Evolutionary conservation across 768 basidiomycete species (phyloP).

Genomic region (Auricularia sp.): DNA sequence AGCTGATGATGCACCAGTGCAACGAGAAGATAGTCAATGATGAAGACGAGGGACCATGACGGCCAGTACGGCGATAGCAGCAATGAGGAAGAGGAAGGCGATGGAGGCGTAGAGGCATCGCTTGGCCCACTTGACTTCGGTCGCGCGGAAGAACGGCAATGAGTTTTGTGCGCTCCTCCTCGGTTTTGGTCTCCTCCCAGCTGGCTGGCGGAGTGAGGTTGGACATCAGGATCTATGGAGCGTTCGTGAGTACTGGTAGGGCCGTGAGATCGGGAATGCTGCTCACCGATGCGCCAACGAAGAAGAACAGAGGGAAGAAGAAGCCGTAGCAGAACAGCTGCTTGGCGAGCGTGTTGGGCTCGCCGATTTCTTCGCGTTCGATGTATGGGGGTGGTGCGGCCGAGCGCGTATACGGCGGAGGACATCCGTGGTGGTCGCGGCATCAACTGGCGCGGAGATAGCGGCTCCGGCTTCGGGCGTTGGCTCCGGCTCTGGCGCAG

Average conservation of each 20-base stretch:
- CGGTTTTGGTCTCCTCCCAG: conserved; percentile 29
- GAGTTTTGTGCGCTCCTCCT: conserved; percentile 24
- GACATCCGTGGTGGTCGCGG: neutral
- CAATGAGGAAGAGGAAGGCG: conserved; percentile 12
- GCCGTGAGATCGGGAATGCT: neutral
- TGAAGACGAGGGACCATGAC: neutral
- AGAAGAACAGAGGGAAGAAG: conserved; percentile 41
- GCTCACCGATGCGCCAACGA: conserved; percentile 26
- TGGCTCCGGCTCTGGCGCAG: neutral
- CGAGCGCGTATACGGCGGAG: neutral
- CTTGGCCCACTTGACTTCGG: conserved; percentile 34
- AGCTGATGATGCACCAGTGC: neutral
- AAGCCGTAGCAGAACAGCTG: conserved; percentile 44
- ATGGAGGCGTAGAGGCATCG: conserved; percentile 25
- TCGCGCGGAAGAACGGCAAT: conserved; percentile 25
- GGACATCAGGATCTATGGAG: conserved; percentile 25
- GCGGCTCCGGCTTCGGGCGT: neutral
- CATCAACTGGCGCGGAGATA: neutral
- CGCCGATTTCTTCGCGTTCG: neutral
- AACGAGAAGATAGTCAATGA: neutral
- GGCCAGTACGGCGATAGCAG: conserved; percentile 3
- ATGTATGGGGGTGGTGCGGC: neutral
- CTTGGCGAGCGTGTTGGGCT: conserved; percentile 36
- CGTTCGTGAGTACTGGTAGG: neutral
- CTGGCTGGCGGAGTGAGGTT: conserved; percentile 30